phyloP scores from a whole-genome alignment of 257 asterid species.

The Paulownia fortunei region DNA sequence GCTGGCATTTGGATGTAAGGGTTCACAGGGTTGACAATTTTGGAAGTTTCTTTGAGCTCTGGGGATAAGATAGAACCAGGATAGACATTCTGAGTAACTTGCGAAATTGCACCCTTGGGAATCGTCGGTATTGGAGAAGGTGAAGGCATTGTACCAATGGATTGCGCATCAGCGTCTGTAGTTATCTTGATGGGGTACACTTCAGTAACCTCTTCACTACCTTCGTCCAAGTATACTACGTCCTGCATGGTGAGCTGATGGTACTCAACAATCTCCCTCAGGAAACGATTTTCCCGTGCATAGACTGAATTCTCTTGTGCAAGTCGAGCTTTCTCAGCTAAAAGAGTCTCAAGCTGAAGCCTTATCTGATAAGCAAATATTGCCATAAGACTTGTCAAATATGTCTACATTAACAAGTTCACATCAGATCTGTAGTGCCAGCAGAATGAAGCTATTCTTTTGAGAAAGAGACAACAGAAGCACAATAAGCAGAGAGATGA shows the following conservation, averaged over 20 bases:
- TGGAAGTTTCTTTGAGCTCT: conserved; percentile 44
- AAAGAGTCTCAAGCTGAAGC: conserved; percentile 90
- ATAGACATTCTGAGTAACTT: conserved; percentile 34
- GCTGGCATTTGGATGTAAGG: conserved; percentile 63
- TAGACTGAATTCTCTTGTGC: conserved; percentile 95
- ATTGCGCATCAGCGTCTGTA: conserved; percentile 36
- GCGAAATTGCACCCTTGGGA: conserved; percentile 60
- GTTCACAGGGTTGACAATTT: conserved; percentile 42
- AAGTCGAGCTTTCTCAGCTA: conserved; percentile 95
- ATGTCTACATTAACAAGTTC: not conserved
- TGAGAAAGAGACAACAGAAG: not conserved
- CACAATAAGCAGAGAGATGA: not conserved
- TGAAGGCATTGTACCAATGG: conserved; percentile 40
- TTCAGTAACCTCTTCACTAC: conserved; percentile 90
- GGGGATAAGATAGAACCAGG: conserved; percentile 40
- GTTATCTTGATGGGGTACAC: conserved; percentile 78
- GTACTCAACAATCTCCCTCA: conserved; percentile 92
- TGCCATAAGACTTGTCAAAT: conserved; percentile 19
- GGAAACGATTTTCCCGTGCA: conserved; percentile 91
- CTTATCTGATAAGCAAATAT: conserved; percentile 68
- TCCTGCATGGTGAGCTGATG: conserved; percentile 99
- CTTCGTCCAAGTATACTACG: conserved; percentile 87
- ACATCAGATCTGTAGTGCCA: not conserved
- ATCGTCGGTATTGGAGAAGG: conserved; percentile 50
- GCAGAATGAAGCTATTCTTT: not conserved